Conservation (phyloP, 805 yeast species). For the Starmerella potacharoeniae region DNA sequence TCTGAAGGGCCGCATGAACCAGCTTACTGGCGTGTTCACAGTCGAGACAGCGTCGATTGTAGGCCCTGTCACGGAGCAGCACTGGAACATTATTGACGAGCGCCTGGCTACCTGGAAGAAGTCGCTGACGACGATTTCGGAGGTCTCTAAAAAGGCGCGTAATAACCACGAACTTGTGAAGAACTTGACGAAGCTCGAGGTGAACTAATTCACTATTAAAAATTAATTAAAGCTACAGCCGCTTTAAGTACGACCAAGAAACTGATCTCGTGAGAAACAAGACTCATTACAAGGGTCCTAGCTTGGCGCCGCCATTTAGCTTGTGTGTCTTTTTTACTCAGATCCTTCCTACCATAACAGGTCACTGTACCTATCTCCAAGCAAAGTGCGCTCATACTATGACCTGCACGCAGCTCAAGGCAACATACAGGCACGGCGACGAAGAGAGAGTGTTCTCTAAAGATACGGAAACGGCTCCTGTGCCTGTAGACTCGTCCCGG, state of each 20-base stretch:
- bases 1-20: constrained; percentile 35
- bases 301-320: too few species aligned
- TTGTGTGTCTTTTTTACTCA: background rate
- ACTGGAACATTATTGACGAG: constrained; percentile 31
- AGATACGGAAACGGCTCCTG: constrained; percentile 2
- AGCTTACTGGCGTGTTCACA: constrained; percentile 29
- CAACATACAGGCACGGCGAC: constrained; percentile 10
- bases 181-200: constrained; percentile 18
- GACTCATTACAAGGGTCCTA: too few species aligned
- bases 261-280: too few species aligned
- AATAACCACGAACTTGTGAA: constrained; percentile 15
- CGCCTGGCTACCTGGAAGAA: constrained; percentile 31
- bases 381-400: too few species aligned
- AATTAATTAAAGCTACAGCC: too few species aligned
- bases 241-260: too few species aligned
- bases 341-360: background rate
- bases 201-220: background rate
- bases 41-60: constrained; percentile 30
- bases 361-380: background rate
- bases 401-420: constrained; percentile 3
- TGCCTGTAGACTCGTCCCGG: constrained; percentile 12
- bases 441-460: constrained; percentile 13
- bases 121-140: constrained; percentile 20
- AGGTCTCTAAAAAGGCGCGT: constrained; percentile 12
- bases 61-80: constrained; percentile 30